Conservation (phyloP, 495 filamentous ascomycete genomes). For the Usnea hakonensis region DNA sequence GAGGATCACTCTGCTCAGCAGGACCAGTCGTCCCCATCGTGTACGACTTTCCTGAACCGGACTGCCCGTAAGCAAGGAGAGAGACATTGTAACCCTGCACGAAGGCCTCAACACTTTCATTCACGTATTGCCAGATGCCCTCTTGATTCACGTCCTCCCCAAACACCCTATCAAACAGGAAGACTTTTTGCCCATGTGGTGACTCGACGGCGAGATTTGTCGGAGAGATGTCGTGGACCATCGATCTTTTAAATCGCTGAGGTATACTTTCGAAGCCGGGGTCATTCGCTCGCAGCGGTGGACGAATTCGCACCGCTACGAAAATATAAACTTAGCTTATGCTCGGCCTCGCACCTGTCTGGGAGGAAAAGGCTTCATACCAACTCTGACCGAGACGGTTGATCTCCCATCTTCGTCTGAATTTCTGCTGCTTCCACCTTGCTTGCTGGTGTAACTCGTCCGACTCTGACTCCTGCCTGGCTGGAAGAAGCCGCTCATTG, state of each 20-base stretch:
- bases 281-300: conserved; percentile 73
- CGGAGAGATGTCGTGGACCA: conserved; percentile 78
- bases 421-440: conserved; percentile 70
- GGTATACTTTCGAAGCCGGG: conserved; percentile 92
- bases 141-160: conserved; percentile 76
- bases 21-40: conserved; percentile 98
- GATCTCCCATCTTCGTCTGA: conserved; percentile 93
- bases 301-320: conserved; percentile 86
- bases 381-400: conserved; percentile 81
- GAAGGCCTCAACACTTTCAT: conserved; percentile 85
- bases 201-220: conserved; percentile 85
- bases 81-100: conserved; percentile 98
- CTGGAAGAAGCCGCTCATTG: conserved; percentile 79
- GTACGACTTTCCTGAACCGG: conserved; percentile 99
- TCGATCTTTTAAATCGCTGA: conserved; percentile 87
- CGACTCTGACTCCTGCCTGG: conserved; percentile 79
- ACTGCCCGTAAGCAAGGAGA: conserved; percentile 94
- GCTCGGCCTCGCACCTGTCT: conserved; percentile 19
- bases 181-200: conserved; percentile 84
- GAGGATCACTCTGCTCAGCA: conserved; percentile 62
- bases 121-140: conserved; percentile 90
- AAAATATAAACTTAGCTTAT: conserved; percentile 22
- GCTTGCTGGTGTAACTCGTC: conserved; percentile 77
- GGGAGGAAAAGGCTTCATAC: conserved; percentile 41
- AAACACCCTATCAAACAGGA: conserved; percentile 94